phyloP scores from a whole-genome alignment of 1,139 yeast genomes.

The Protomyces gravidus region DNA sequence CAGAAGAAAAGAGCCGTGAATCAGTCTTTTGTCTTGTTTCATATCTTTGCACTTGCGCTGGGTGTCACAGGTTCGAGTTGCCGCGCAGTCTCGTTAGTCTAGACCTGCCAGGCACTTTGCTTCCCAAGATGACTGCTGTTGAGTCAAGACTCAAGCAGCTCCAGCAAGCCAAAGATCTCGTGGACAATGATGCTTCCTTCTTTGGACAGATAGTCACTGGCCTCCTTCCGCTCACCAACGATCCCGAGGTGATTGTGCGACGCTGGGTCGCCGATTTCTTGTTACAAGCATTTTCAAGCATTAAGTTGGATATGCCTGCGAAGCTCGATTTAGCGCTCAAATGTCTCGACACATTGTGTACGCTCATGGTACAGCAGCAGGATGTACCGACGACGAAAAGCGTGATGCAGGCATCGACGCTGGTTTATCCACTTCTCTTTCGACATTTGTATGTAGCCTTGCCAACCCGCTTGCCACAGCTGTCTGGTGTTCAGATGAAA shows the following conservation, averaged over 20 bases:
- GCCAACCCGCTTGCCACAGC: neutral
- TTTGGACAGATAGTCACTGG: constrained; percentile 42
- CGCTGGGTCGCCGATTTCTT: constrained; percentile 44
- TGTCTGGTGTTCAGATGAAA: neutral
- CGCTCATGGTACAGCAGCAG: constrained; percentile 35
- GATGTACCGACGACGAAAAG: constrained; percentile 39
- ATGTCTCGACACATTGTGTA: constrained; percentile 39
- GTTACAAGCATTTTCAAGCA: constrained; percentile 42
- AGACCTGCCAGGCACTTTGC: no score
- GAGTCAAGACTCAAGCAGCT: constrained; percentile 37
- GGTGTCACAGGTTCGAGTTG: no score
- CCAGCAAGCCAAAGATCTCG: constrained; percentile 41
- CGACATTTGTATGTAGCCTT: constrained; percentile 36
- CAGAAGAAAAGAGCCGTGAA: no score
- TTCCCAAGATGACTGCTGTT: constrained; percentile 2
- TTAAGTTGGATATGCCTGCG: constrained; percentile 37
- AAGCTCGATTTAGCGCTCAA: constrained; percentile 39
- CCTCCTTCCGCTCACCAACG: constrained; percentile 42
- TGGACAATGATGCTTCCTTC: constrained; percentile 41
- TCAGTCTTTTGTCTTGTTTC: no score
- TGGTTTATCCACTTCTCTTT: constrained; percentile 41
- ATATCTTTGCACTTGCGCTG: no score
- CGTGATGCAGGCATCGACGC: constrained; percentile 39
- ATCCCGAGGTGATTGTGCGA: constrained; percentile 40
- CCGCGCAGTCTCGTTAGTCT: no score